A percentile compares a stretch with the other conserved stretches of the same genome.
Conservation (phyloP, 1,139 yeast species). For the Arxiozyma heterogenica region DNA sequence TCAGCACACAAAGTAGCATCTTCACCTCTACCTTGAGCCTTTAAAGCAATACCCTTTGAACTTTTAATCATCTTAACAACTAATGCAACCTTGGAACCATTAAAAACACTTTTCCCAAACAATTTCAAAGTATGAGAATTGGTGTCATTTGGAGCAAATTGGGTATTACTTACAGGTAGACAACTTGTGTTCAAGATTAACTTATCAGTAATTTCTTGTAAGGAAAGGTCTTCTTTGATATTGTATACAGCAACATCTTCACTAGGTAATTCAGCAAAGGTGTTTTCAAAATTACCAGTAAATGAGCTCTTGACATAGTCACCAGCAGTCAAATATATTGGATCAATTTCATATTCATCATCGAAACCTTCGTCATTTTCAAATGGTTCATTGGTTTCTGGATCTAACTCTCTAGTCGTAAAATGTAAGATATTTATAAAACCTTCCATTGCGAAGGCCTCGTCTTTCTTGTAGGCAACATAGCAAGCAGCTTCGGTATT, state of each 20-base stretch:
- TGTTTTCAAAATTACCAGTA: constrained; percentile 64
- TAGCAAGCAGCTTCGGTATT: constrained; percentile 66
- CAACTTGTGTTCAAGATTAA: constrained; percentile 45
- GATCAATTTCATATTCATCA: constrained; percentile 88
- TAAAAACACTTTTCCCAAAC: constrained; percentile 64
- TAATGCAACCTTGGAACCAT: constrained; percentile 63
- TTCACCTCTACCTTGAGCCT: constrained; percentile 64
- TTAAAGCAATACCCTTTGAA: constrained; percentile 70
- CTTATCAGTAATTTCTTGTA: constrained; percentile 43
- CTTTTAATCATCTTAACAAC: constrained; percentile 63
- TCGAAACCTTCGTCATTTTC: constrained; percentile 81
- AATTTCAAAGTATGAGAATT: constrained; percentile 65
- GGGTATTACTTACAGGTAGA: constrained; percentile 71
- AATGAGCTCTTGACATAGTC: constrained; percentile 75
- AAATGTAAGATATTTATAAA: constrained; percentile 66
- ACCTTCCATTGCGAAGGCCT: constrained; percentile 38
- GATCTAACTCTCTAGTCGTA: constrained; percentile 72
- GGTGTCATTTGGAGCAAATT: constrained; percentile 51
- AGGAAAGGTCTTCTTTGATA: constrained; percentile 36
- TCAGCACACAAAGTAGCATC: constrained; percentile 40
- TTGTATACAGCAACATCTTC: constrained; percentile 57
- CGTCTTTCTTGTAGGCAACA: constrained; percentile 62
- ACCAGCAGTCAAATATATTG: constrained; percentile 65
- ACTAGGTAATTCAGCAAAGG: constrained; percentile 63
- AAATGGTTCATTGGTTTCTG: constrained; percentile 57